Base-by-base conservation (phyloP, 2,329 filamentous ascomycete species). In the Xylariomycetidae sp. region DNA sequence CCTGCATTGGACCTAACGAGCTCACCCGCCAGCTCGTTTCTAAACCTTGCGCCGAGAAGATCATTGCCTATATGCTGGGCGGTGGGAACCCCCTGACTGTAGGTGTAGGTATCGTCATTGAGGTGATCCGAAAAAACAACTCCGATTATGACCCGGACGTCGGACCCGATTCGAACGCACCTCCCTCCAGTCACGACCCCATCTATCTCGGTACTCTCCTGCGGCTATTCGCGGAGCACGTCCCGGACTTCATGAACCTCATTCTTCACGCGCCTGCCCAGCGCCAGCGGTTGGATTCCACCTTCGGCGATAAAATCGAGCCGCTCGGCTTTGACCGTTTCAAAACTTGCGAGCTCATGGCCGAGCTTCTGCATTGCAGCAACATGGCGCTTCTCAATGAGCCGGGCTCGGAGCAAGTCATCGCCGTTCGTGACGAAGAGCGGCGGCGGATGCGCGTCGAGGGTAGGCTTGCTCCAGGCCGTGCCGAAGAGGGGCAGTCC, bases 271-370 rank as follows among this genome's bases (percentile, higher is more conserved):
- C 81, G 1, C 79, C 79, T 1, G 77, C 82, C 4, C 79, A 82
- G 49, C 82, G 84, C 54, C 76, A 82, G 28, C 79, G 82, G 37
- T 67, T 95, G 23, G 82, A 79, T 48, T 90, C 88, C 3, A 92
- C 92, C 0, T 98, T 94, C 67, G 89, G 89, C 32, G 77, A 81
- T 28, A 85, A 83, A 58, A 89, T 98, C 32, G 88, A 96, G 59
- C 90, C 92, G 4, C 72, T 98, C 8, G 92, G 92, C 3, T 98
- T 98, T 54, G 92, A 98, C 60, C 76, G 92, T 14, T 98, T 98
- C 70, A 98, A 98, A 68, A 96, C 92, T 0, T 98, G 92, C 59
- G 92, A 98, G 61, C 70, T 98, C 39, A 96, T 98, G 92, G 92
- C 92, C 1, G 92, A 98, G 60, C 69, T 98, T 27, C 65, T 98